Conservation (phyloP, 495 filamentous ascomycete genomes). For the Penicillium paradoxum region DNA sequence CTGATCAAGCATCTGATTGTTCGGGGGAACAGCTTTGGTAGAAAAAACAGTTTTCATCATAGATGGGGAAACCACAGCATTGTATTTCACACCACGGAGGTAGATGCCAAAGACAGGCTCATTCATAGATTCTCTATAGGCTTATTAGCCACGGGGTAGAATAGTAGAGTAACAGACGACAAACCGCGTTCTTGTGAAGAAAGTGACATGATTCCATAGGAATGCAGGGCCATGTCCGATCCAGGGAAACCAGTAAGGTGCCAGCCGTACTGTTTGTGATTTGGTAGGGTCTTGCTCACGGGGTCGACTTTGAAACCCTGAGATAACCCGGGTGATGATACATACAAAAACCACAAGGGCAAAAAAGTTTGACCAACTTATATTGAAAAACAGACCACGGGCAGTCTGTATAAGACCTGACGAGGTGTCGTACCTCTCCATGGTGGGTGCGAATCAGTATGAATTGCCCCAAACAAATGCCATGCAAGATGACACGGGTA, state of each 20-base stretch:
- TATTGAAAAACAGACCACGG: slow-evolving; percentile 8
- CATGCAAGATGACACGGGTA: not conserved
- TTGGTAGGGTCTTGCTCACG: slow-evolving; percentile 13
- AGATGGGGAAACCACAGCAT: slow-evolving; percentile 47
- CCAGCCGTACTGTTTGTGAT: slow-evolving; percentile 30
- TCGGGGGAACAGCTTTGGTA: slow-evolving; percentile 26
- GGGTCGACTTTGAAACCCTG: slow-evolving; percentile 30
- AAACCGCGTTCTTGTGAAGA: slow-evolving; percentile 40
- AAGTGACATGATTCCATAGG: slow-evolving; percentile 39
- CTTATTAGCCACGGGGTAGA: slow-evolving; percentile 13
- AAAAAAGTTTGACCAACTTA: slow-evolving; percentile 23
- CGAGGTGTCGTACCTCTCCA: slow-evolving; percentile 19
- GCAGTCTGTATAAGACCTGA: slow-evolving; percentile 15
- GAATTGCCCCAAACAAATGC: slow-evolving; percentile 6
- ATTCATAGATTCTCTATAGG: slow-evolving; percentile 31
- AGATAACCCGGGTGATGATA: slow-evolving; percentile 39
- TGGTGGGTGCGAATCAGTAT: slow-evolving; percentile 9
- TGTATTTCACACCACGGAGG: slow-evolving; percentile 44
- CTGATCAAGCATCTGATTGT: slow-evolving; percentile 30
- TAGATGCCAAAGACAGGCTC: slow-evolving; percentile 51
- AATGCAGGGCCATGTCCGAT: slow-evolving; percentile 50
- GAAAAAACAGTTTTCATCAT: slow-evolving; percentile 43
- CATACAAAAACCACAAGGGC: slow-evolving; percentile 27
- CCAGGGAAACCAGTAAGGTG: slow-evolving; percentile 58
- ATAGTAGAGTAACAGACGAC: slow-evolving; percentile 12